phyloP scores from a whole-genome alignment of 768 basidiomycete genomes.

The Clitopilus hobsonii region DNA sequence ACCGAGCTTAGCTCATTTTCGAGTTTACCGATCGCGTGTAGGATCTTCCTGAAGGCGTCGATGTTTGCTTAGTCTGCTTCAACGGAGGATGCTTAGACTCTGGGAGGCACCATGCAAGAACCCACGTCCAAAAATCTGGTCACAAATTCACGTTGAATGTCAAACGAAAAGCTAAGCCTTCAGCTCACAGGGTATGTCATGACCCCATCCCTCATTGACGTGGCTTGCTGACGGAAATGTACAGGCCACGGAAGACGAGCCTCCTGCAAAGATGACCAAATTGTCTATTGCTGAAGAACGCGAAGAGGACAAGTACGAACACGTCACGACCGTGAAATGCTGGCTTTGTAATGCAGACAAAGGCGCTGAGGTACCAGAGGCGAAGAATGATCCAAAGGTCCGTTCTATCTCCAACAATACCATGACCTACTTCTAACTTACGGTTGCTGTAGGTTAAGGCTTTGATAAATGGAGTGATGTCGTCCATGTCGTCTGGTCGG shows the following conservation, averaged over 20 bases:
- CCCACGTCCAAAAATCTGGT: constrained; percentile 66
- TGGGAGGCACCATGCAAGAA: constrained; percentile 65
- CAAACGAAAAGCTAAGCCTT: constrained; percentile 64
- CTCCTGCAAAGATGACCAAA: constrained; percentile 85
- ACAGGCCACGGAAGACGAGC: constrained; percentile 72
- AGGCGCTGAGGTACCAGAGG: constrained; percentile 41
- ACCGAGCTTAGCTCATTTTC: neutral
- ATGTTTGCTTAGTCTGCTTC: constrained; percentile 91
- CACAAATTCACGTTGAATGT: constrained; percentile 82
- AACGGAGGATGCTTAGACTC: constrained; percentile 80
- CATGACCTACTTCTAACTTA: neutral
- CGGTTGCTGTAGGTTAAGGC: constrained; percentile 37
- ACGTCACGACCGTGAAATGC: constrained; percentile 60
- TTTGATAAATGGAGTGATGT: constrained; percentile 67
- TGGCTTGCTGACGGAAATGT: neutral
- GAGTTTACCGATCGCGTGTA: constrained; percentile 21
- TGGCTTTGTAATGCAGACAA: constrained; percentile 62
- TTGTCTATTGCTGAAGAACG: constrained; percentile 83
- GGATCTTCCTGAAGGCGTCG: constrained; percentile 73
- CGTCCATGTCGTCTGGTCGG: constrained; percentile 81
- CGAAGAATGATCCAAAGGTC: constrained; percentile 30
- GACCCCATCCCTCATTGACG: constrained; percentile 2
- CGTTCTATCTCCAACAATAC: neutral
- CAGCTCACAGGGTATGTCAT: constrained; percentile 58
- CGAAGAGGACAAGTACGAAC: constrained; percentile 87